These are phyloP conservation scores for Lactuca saligna DNA, from an alignment of 129 eudicot species.

Conservation along the genomic window DNA sequence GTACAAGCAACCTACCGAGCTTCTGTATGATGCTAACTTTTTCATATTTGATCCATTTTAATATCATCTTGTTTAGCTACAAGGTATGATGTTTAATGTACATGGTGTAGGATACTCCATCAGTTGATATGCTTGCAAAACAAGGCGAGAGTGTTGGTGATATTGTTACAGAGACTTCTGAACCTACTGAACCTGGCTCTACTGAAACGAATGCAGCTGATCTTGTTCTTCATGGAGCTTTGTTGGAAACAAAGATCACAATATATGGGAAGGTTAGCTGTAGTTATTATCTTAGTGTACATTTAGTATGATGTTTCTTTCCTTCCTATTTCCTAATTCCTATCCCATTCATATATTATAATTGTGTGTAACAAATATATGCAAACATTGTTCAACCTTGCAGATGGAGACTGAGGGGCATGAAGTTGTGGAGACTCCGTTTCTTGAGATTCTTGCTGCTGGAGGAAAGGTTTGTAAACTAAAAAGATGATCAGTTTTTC, in stretches of 20 bases:
- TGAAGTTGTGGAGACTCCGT: conserved; percentile 51
- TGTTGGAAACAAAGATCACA: conserved; percentile 66
- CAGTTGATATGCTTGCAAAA: conserved; percentile 71
- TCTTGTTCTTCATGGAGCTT: conserved; percentile 72
- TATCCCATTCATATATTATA: neutral
- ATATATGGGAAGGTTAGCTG: conserved; percentile 78
- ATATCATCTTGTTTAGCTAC: neutral
- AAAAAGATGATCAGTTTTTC: neutral
- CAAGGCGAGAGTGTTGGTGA: conserved; percentile 38
- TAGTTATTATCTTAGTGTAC: neutral
- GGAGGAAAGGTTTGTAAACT: conserved; percentile 83
- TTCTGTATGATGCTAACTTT: conserved; percentile 56
- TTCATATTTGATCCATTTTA: conserved; percentile 8
- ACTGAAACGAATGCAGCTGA: conserved; percentile 60
- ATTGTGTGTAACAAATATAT: neutral
- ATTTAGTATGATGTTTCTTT: neutral
- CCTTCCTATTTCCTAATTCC: neutral
- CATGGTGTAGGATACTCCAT: conserved; percentile 63
- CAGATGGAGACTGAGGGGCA: conserved; percentile 56
- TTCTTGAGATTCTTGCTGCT: conserved; percentile 81
- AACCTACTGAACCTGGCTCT: conserved; percentile 29
- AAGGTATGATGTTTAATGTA: conserved; percentile 15
- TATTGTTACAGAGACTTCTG: conserved; percentile 33
- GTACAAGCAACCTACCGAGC: conserved; percentile 90
- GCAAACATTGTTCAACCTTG: conserved; percentile 22